Percentiles rank a stretch among this genome's conserved stretches.
phyloP scores from a whole-genome alignment of 2,329 filamentous ascomycete genomes.

The Rhinocladiella similis region DNA sequence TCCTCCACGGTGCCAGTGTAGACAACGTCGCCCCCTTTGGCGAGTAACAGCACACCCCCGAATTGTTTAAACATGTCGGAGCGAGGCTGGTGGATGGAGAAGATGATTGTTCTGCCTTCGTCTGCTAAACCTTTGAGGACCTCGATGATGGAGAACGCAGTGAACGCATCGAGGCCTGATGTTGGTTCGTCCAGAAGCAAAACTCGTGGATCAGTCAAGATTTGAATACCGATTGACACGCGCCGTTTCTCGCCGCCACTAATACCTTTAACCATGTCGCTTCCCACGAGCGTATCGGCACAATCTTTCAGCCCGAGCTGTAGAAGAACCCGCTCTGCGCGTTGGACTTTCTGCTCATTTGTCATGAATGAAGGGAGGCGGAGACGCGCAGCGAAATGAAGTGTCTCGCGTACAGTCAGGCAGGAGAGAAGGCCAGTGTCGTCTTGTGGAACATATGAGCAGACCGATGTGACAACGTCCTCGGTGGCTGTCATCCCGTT shows the following conservation, averaged over 20 bases:
- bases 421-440: conserved; percentile 77
- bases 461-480: conserved; percentile 63
- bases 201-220: conserved; percentile 78
- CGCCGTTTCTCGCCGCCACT: conserved; percentile 83
- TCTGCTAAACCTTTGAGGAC: conserved; percentile 68
- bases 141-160: conserved; percentile 72
- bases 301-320: conserved; percentile 73
- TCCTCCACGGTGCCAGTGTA: conserved; percentile 67
- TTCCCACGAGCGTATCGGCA: conserved; percentile 72
- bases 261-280: conserved; percentile 78
- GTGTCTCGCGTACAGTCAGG: conserved; percentile 76
- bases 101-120: conserved; percentile 65
- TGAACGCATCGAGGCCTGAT: conserved; percentile 76
- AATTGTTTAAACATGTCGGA: conserved; percentile 77
- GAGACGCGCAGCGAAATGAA: conserved; percentile 74
- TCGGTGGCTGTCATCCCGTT: conserved; percentile 67
- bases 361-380: conserved; percentile 54
- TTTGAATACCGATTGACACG: conserved; percentile 74
- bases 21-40: conserved; percentile 67
- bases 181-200: conserved; percentile 84
- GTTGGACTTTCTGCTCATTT: conserved; percentile 59
- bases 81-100: conserved; percentile 82
- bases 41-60: conserved; percentile 74
- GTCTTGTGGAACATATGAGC: conserved; percentile 82
- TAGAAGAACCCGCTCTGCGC: conserved; percentile 67